These are phyloP conservation scores for Penicillium waksmanii DNA, from an alignment of 495 filamentous ascomycete species.

Conservation along the genomic window DNA sequence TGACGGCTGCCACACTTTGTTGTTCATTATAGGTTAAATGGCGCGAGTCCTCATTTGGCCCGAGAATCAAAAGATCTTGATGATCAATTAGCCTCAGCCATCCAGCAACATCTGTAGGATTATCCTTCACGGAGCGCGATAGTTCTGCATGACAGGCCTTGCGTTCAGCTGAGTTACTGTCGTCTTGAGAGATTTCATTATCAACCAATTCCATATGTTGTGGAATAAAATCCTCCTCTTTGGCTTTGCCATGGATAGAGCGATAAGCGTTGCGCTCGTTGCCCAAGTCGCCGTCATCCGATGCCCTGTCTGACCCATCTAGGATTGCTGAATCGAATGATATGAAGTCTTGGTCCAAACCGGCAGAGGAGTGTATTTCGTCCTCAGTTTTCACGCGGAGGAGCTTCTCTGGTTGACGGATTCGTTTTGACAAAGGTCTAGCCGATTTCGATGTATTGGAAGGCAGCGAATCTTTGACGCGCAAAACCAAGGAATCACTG, in stretches of 20 bases:
- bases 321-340: slow-evolving; percentile 36
- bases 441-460: neutral
- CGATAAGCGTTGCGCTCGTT: slow-evolving; percentile 65
- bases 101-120: slow-evolving; percentile 65
- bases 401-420: slow-evolving; percentile 15
- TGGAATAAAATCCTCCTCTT: slow-evolving; percentile 48
- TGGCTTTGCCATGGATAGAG: slow-evolving; percentile 70
- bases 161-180: slow-evolving; percentile 46
- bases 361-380: neutral
- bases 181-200: slow-evolving; percentile 40
- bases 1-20: slow-evolving; percentile 73
- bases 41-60: slow-evolving; percentile 38
- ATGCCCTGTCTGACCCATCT: slow-evolving; percentile 23
- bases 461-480: slow-evolving; percentile 11
- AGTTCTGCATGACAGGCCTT: slow-evolving; percentile 60
- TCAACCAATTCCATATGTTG: slow-evolving; percentile 58
- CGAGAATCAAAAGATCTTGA: slow-evolving; percentile 65
- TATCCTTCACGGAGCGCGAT: slow-evolving; percentile 57
- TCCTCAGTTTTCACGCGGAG: slow-evolving; percentile 21
- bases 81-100: slow-evolving; percentile 80
- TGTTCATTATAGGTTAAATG: slow-evolving; percentile 62
- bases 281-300: slow-evolving; percentile 33
- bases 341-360: slow-evolving; percentile 44
- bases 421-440: neutral
- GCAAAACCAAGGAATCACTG: slow-evolving; percentile 51